These are phyloP conservation scores for Bretschneidera sinensis DNA, from an alignment of 345 rosid species.

Conservation along the genomic window DNA sequence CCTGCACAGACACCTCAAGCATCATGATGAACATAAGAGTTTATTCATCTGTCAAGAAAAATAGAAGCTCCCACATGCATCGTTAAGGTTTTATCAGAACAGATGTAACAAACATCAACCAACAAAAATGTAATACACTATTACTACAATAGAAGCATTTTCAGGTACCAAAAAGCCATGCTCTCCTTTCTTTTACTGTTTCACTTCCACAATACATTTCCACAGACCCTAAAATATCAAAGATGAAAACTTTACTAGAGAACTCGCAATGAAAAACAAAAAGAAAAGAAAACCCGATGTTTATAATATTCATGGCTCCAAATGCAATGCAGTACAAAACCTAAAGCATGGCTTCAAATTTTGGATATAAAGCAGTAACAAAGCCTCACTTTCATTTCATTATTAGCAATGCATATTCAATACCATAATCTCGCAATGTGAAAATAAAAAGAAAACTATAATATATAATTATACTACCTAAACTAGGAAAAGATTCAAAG, in stretches of 20 bases:
- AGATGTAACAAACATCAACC: too few relatives aligned
- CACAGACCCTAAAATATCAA: neutral
- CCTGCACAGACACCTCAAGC: too few relatives aligned
- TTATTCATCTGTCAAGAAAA: neutral
- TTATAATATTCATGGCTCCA: neutral
- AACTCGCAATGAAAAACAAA: neutral
- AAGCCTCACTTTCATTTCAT: neutral
- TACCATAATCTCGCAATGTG: neutral
- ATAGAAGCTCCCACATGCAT: conserved; percentile 1
- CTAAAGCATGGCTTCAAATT: neutral
- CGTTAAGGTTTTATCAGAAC: neutral
- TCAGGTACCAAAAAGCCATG: neutral
- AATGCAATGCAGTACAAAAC: neutral
- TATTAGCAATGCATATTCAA: neutral
- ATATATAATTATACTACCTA: conserved; percentile 34
- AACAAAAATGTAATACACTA: too few relatives aligned
- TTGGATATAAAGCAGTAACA: neutral
- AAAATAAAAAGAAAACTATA: too few relatives aligned
- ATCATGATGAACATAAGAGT: neutral
- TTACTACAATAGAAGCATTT: neutral
- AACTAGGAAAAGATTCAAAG: conserved; percentile 30
- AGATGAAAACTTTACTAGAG: neutral
- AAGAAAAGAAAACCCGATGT: neutral
- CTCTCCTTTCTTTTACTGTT: neutral
- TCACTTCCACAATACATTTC: too few relatives aligned